Conservation (phyloP, 805 yeast species). For the Candida piceae region DNA sequence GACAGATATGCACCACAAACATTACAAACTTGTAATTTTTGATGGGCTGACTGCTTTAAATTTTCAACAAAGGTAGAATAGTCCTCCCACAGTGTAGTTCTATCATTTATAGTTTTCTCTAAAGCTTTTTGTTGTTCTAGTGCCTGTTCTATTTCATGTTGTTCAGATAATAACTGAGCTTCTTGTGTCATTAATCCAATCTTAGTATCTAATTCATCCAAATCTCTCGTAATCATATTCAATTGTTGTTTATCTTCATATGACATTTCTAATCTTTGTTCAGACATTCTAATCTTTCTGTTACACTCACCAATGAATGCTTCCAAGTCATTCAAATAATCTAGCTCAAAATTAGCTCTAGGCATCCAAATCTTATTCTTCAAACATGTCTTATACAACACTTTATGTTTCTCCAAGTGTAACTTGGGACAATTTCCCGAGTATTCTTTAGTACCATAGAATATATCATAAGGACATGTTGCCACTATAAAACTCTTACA, state of each 20-base stretch:
- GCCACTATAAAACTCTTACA: slow-evolving; percentile 85
- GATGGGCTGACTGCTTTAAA: slow-evolving; percentile 81
- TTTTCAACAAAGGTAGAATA: slow-evolving; percentile 62
- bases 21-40: slow-evolving; percentile 84
- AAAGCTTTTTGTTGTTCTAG: slow-evolving; percentile 44
- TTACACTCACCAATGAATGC: slow-evolving; percentile 63
- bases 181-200: slow-evolving; percentile 68
- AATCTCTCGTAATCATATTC: slow-evolving; percentile 34
- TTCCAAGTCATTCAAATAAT: slow-evolving; percentile 41
- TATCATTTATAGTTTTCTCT: slow-evolving; percentile 39
- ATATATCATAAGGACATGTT: slow-evolving; percentile 78
- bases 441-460: slow-evolving; percentile 76
- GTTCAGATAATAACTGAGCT: slow-evolving; percentile 45
- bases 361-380: slow-evolving; percentile 34
- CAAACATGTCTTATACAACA: slow-evolving; percentile 57
- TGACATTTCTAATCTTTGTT: slow-evolving; percentile 62
- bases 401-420: slow-evolving; percentile 69
- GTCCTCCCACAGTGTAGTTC: slow-evolving; percentile 49
- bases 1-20: slow-evolving; percentile 88
- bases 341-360: slow-evolving; percentile 39
- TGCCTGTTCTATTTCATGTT: slow-evolving; percentile 47
- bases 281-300: slow-evolving; percentile 55
- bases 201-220: slow-evolving; percentile 57
- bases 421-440: slow-evolving; percentile 73
- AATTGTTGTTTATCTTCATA: slow-evolving; percentile 45